Percentiles rank a stretch among this genome's conserved stretches.
phyloP scores from a whole-genome alignment of 163 green algal species.

The Scenedesmus sp. region DNA sequence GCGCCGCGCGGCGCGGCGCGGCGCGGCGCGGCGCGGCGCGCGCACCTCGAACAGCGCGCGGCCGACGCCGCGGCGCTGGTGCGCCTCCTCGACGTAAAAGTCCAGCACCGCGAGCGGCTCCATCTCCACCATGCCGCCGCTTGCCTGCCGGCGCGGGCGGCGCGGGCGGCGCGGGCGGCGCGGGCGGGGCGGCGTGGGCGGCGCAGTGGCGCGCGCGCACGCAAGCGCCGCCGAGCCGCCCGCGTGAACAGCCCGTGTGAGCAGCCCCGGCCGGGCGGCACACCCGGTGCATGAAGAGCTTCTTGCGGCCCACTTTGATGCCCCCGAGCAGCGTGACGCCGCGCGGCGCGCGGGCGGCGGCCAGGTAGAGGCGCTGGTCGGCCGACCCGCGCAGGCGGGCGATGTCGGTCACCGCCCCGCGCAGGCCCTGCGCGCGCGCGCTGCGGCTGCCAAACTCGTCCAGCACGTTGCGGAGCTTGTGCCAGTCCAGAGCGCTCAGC shows the following conservation, averaged over 20 bases:
- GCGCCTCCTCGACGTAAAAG: constrained; percentile 82
- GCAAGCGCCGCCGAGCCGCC: not conserved
- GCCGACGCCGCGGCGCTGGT: constrained; percentile 72
- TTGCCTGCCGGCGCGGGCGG: no score
- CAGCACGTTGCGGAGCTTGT: constrained; percentile 47
- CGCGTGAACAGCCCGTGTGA: no score
- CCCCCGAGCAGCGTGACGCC: constrained; percentile 63
- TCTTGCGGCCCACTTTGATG: constrained; percentile 77
- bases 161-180: no score
- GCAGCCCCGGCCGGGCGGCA: not conserved
- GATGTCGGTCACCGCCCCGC: constrained; percentile 61
- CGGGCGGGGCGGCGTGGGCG: not conserved
- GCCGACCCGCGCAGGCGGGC: constrained; percentile 43
- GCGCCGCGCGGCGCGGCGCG: no score
- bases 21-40: no score
- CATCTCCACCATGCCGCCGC: constrained; percentile 56
- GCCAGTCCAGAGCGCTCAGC: constrained; percentile 20
- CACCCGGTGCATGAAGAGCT: constrained; percentile 69
- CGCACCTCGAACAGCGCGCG: constrained; percentile 71
- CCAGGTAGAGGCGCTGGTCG: constrained; percentile 67
- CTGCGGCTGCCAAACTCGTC: constrained; percentile 43
- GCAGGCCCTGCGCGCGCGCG: constrained; percentile 55
- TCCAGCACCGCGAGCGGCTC: constrained; percentile 77
- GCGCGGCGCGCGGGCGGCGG: constrained; percentile 26
- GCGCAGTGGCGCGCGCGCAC: not conserved